Evolutionary conservation across 768 basidiomycete genomes (phyloP).

Genomic region (Lactarius deliciosus): DNA sequence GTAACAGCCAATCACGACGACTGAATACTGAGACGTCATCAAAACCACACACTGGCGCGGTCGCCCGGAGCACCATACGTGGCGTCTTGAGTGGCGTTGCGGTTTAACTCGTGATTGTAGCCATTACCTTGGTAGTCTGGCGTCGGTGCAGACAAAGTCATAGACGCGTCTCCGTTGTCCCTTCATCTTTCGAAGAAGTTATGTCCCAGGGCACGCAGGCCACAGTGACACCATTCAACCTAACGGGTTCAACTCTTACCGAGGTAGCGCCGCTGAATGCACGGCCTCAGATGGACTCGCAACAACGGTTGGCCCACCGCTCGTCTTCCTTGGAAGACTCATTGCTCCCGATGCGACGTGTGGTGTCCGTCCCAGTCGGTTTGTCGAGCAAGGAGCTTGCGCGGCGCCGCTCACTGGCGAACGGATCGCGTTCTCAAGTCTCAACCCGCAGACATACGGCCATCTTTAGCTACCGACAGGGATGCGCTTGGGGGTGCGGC

Average conservation of each 20-base stretch:
- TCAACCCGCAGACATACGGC: not conserved
- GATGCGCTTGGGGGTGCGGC: no score
- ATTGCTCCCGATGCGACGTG: not conserved
- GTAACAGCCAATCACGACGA: not conserved
- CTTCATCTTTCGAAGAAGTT: not conserved
- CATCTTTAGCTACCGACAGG: not conserved
- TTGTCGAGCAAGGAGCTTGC: slow-evolving; percentile 21
- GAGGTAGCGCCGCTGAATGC: not conserved
- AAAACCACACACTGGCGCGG: slow-evolving; percentile 15
- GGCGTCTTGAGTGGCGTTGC: slow-evolving; percentile 14
- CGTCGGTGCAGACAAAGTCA: slow-evolving; percentile 11
- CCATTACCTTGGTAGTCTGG: not conserved
- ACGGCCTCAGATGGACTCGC: not conserved
- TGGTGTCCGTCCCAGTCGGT: not conserved
- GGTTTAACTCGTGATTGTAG: not conserved
- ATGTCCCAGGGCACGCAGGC: not conserved
- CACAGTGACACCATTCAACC: slow-evolving; percentile 10
- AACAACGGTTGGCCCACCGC: not conserved
- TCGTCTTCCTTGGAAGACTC: not conserved
- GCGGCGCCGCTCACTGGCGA: slow-evolving; percentile 1
- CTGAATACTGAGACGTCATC: no score
- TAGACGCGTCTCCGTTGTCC: not conserved
- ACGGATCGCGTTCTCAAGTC: not conserved
- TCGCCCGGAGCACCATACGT: slow-evolving; percentile 20
- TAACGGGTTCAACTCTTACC: no score